These are phyloP conservation scores for Neophaeococcomyces aloes DNA, from an alignment of 2,329 filamentous ascomycete species.

Conservation along the genomic window DNA sequence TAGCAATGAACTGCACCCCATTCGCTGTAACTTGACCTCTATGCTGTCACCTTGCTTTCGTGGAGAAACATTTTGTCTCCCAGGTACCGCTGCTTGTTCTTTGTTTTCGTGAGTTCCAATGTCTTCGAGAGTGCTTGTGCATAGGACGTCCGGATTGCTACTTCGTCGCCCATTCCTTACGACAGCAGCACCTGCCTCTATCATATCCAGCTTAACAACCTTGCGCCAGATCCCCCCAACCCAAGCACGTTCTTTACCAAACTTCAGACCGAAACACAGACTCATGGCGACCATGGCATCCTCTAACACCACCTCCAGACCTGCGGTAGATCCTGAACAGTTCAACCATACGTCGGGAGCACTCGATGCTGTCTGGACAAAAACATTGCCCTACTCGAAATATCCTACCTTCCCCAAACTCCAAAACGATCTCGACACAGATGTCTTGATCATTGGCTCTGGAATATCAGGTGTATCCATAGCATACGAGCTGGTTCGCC, in stretches of 20 bases:
- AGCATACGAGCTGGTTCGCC: slow-evolving; percentile 44
- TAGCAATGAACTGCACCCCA: background rate
- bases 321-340: slow-evolving; percentile 21
- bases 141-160: no score
- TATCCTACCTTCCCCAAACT: slow-evolving; percentile 38
- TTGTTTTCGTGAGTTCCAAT: no score
- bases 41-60: background rate
- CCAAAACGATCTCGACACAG: slow-evolving; percentile 34
- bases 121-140: no score
- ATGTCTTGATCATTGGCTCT: slow-evolving; percentile 43
- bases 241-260: background rate
- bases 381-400: slow-evolving; percentile 37
- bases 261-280: background rate
- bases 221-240: background rate
- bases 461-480: slow-evolving; percentile 44
- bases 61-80: no score
- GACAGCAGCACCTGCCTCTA: no score
- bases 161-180: no score
- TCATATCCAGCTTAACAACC: background rate
- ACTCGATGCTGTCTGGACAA: slow-evolving; percentile 45
- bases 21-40: background rate
- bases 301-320: background rate
- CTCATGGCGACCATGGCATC: slow-evolving; percentile 1
- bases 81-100: no score
- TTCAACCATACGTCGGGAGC: slow-evolving; percentile 40